Conservation (phyloP, 768 basidiomycete species). For the Amanita rimosa region DNA sequence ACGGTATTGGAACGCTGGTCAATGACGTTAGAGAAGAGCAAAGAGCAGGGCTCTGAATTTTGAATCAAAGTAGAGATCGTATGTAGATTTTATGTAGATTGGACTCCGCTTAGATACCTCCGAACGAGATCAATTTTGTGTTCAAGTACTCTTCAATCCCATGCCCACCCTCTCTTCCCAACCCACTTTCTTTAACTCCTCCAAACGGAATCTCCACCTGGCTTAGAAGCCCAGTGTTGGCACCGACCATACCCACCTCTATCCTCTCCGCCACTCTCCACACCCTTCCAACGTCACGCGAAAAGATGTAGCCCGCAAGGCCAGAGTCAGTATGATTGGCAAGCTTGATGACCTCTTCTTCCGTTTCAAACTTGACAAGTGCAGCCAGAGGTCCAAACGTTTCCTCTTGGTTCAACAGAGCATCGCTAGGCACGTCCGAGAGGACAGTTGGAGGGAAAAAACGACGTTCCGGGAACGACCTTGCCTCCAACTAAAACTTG, state of each 20-base stretch:
- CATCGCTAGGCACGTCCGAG: conserved; percentile 63
- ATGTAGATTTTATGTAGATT: not conserved
- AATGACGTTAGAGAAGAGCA: conserved; percentile 71
- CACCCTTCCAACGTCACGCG: conserved; percentile 71
- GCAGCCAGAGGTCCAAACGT: conserved; percentile 93
- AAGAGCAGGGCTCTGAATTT: not conserved
- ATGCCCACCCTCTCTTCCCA: conserved; percentile 76
- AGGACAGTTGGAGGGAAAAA: conserved; percentile 90
- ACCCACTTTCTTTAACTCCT: conserved; percentile 83
- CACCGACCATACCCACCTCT: conserved; percentile 88
- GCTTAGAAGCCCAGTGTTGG: conserved; percentile 72
- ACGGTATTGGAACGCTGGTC: conserved; percentile 69
- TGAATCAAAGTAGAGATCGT: not conserved
- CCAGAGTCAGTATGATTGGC: conserved; percentile 83
- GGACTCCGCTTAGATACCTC: conserved; percentile 37
- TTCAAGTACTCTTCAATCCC: conserved; percentile 88
- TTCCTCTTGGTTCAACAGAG: conserved; percentile 69
- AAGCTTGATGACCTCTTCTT: conserved; percentile 80
- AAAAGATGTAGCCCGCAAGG: conserved; percentile 91
- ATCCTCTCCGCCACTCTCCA: conserved; percentile 93
- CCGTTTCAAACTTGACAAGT: conserved; percentile 82
- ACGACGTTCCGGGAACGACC: conserved; percentile 36
- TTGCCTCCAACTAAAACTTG: conserved; percentile 87
- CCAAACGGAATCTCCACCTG: conserved; percentile 81
- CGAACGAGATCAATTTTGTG: conserved; percentile 71